Base-by-base conservation (phyloP, 345 rosid genomes). In the Bruguiera sexangula region DNA sequence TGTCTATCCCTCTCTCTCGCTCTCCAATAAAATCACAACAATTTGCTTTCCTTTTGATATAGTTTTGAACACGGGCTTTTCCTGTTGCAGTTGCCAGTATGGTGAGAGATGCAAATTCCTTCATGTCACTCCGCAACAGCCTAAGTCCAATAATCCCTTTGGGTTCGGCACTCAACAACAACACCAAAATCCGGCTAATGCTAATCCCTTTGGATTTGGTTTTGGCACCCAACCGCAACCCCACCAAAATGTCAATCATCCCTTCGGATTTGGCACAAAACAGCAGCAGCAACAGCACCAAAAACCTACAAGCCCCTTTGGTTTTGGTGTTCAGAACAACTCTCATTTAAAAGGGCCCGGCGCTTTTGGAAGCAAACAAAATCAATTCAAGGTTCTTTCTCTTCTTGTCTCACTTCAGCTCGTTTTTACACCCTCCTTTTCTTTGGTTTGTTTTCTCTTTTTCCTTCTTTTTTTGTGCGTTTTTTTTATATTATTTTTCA, bases 71-170 rank as follows among this genome's bases (percentile, higher is more conserved):
- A 31, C 22, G 21, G 6, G 15, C 39, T 20, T 71, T 69, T 64
- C 55, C 48, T 68, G 43, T 80, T 83, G 68, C 86, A 94, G 98
- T 80, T 94, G 96, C 74, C 82, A 75, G 77, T 94, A 80, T 37
- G 97, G 96, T 24, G 96, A 83, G 57, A 76, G 81, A 19, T 92
- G 97, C 79, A 89, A 67, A 73, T 89, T 69, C 75, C 83, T 94
- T 73, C 98, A 92, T 73, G 83, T 69, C 36, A 76, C 65, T 34
- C 91, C 70, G 66, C 88, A 81, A 69, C 89, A 80, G 62, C 86
- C 78, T 6, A 79, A 69, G 46, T 43, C 65, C 68, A 71, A 19
- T 22, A 67, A 67, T 51, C 62, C 80, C 34, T 67, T 71, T 56
- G 80, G 80, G 13, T 73, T 73, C 30, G 77, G 77, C 19, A 22